A percentile compares a stretch with the other conserved stretches of the same genome.
Conservation (phyloP, 192 early-diverging fungal species). For the Neocallimastix lanati region DNA sequence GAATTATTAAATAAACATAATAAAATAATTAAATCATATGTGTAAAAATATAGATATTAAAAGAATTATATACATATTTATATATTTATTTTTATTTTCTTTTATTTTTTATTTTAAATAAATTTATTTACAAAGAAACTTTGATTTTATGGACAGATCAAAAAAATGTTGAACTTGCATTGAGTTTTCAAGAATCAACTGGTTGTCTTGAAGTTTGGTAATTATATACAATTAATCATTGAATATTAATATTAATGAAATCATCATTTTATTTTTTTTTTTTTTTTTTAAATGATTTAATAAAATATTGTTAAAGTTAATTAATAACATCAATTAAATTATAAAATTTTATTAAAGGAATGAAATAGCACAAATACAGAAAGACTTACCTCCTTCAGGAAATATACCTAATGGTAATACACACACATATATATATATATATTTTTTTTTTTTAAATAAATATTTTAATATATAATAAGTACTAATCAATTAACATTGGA, state of each 20-base stretch:
- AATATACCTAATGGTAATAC: conserved; percentile 9
- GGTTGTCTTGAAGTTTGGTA: conserved; percentile 71
- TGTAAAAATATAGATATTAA: not conserved
- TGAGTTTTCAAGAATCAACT: conserved; percentile 82
- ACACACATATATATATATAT: conserved; percentile 7
- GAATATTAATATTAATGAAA: no score
- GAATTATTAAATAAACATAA: not conserved
- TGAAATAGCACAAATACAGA: conserved; percentile 7
- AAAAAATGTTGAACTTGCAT: conserved; percentile 59
- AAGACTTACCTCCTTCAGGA: conserved; percentile 1
- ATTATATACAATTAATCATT: no score
- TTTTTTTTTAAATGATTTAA: no score
- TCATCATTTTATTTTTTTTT: no score
- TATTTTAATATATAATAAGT: no score
- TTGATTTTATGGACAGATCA: conserved; percentile 83
- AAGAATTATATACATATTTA: no score
- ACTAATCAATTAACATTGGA: no score
- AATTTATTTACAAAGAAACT: conserved; percentile 40
- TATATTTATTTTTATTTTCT: no score
- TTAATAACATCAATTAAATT: no score
- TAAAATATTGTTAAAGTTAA: no score
- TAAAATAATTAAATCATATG: not conserved
- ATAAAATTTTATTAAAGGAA: not conserved
- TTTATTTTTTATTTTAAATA: no score
- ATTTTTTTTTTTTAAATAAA: no score